phyloP scores from a whole-genome alignment of 345 rosid genomes.

The Firmiana major region DNA sequence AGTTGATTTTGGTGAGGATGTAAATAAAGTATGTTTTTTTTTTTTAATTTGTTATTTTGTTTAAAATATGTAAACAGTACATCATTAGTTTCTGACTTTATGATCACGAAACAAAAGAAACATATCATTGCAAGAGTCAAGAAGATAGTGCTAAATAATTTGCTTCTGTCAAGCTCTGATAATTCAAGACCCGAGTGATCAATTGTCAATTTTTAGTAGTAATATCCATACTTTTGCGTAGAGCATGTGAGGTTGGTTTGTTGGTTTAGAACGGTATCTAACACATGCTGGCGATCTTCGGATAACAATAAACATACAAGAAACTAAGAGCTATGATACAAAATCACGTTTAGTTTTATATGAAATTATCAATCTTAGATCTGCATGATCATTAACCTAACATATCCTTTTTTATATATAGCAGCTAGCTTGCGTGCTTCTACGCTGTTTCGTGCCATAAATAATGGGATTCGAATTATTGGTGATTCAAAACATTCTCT shows the following conservation, averaged over 20 bases:
- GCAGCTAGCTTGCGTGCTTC: conserved; percentile 3
- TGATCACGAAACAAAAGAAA: not conserved
- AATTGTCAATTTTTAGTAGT: not conserved
- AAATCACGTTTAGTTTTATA: not conserved
- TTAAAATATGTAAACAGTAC: not conserved
- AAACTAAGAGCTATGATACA: conserved; percentile 1
- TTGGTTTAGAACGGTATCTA: conserved; percentile 32
- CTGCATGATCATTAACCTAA: conserved; percentile 33
- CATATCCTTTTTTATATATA: conserved; percentile 12
- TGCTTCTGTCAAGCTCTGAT: not conserved
- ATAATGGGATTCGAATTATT: conserved; percentile 41
- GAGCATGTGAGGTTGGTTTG: conserved; percentile 29
- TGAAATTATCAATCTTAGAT: conserved; percentile 20
- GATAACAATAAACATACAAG: conserved; percentile 3
- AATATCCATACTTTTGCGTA: not conserved
- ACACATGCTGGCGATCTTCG: conserved; percentile 29
- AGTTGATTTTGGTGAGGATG: too few relatives aligned
- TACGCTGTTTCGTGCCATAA: conserved; percentile 13
- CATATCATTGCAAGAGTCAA: not conserved
- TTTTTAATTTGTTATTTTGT: not conserved
- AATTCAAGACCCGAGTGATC: not conserved
- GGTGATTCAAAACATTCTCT: conserved; percentile 6
- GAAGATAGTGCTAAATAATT: not conserved
- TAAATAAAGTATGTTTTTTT: too few relatives aligned
- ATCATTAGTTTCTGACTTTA: not conserved